Evolutionary conservation across 2,329 filamentous ascomycete species (phyloP).

Genomic region (Trichophaea hybrida): DNA sequence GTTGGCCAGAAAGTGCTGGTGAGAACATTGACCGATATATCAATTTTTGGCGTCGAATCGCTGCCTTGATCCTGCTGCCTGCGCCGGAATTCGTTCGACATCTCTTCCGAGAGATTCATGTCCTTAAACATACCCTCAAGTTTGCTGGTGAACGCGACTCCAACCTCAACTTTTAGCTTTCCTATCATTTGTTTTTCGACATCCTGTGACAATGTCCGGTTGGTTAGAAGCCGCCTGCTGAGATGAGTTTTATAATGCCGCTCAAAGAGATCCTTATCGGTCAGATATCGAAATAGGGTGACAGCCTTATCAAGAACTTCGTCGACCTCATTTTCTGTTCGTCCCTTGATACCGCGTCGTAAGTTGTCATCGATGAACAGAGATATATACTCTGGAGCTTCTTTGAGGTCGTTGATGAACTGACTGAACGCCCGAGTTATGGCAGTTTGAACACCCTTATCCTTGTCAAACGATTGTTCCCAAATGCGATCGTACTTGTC

Average conservation of each 20-base stretch:
- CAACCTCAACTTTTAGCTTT: conserved; percentile 92
- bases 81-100: conserved; percentile 53
- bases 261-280: conserved; percentile 89
- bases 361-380: conserved; percentile 95
- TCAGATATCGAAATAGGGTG: conserved; percentile 69
- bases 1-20: conserved; percentile 93
- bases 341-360: conserved; percentile 84
- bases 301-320: conserved; percentile 77
- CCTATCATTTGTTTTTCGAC: conserved; percentile 91
- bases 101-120: conserved; percentile 72
- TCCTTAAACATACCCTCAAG: conserved; percentile 98
- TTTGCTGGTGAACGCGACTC: conserved; percentile 82
- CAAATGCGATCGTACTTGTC: conserved; percentile 78
- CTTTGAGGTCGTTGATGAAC: conserved; percentile 80
- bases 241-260: conserved; percentile 97
- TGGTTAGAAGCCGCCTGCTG: conserved; percentile 70
- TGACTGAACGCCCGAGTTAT: conserved; percentile 77
- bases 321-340: conserved; percentile 79
- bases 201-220: conserved; percentile 78
- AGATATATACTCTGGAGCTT: conserved; percentile 83
- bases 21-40: conserved; percentile 70
- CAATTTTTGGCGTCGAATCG: conserved; percentile 47
- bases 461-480: conserved; percentile 55
- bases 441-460: conserved; percentile 64
- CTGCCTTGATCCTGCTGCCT: conserved; percentile 45